These are phyloP conservation scores for Cercophora sp. DNA, from an alignment of 495 filamentous ascomycete genomes.

Conservation along the genomic window DNA sequence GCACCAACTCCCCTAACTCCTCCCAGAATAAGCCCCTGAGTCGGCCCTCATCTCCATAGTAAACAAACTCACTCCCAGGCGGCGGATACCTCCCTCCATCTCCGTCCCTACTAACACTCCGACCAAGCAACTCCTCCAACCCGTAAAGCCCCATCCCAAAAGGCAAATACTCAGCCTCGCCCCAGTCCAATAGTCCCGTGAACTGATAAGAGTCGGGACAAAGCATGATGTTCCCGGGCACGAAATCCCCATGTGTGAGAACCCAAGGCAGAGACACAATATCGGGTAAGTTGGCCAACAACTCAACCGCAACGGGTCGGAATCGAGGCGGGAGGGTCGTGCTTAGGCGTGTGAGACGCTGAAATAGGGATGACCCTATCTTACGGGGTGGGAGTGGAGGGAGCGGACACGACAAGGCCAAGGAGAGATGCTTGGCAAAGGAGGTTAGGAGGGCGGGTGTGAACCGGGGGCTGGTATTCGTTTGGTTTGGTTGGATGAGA, in stretches of 20 bases:
- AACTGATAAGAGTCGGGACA: slow-evolving; percentile 16
- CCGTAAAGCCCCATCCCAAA: slow-evolving; percentile 55
- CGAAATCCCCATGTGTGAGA: slow-evolving; percentile 55
- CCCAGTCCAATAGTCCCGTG: slow-evolving; percentile 57
- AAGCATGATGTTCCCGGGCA: slow-evolving; percentile 53
- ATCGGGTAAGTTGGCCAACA: too few relatives aligned
- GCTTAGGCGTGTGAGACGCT: too few relatives aligned
- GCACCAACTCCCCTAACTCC: slow-evolving; percentile 32
- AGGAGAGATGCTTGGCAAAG: too few relatives aligned
- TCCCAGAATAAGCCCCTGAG: slow-evolving; percentile 48
- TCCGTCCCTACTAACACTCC: slow-evolving; percentile 15
- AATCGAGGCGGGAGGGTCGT: too few relatives aligned
- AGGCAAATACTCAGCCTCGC: slow-evolving; percentile 54
- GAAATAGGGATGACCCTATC: too few relatives aligned
- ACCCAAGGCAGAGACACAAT: slow-evolving; percentile 47
- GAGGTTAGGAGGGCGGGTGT: too few relatives aligned
- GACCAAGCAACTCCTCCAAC: slow-evolving; percentile 51
- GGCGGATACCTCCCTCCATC: slow-evolving; percentile 15
- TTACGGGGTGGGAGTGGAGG: too few relatives aligned
- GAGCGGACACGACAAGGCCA: too few relatives aligned
- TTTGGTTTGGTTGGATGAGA: slow-evolving; percentile 19
- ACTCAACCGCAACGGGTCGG: too few relatives aligned
- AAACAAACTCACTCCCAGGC: slow-evolving; percentile 29
- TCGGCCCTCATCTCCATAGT: slow-evolving; percentile 35
- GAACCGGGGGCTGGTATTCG: not conserved